Evolutionary conservation across 1,284 basidiomycete species (phyloP).

Genomic region (Earliella scabrosa): DNA sequence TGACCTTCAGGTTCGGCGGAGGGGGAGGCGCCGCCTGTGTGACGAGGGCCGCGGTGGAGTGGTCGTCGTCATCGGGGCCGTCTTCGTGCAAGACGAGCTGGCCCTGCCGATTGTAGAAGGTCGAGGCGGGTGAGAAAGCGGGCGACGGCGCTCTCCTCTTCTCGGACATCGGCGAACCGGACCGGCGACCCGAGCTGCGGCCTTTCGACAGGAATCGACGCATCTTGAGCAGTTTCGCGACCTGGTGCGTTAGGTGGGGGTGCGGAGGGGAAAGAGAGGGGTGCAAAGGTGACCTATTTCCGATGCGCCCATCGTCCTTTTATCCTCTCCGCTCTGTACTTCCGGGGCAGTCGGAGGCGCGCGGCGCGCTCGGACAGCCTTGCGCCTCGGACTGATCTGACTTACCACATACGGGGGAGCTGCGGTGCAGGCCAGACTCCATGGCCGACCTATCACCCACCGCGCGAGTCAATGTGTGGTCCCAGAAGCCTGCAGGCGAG

Average conservation of each 20-base stretch:
- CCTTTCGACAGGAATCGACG: constrained; percentile 5
- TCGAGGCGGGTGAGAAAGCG: neutral
- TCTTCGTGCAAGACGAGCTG: constrained; percentile 3
- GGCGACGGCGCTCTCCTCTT: neutral
- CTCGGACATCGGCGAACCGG: neutral
- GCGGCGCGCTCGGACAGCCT: neutral
- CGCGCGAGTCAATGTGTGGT: neutral
- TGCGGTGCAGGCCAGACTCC: neutral
- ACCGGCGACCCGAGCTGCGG: neutral
- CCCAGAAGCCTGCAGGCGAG: neutral
- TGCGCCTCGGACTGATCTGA: neutral
- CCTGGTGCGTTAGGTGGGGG: neutral
- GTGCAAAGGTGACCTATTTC: neutral
- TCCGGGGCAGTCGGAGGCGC: neutral
- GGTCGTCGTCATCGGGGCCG: constrained; percentile 32
- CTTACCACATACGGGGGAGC: neutral
- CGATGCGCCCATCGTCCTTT: neutral
- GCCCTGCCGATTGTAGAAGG: neutral
- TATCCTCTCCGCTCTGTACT: neutral
- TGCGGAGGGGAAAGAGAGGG: neutral
- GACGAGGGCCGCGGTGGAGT: constrained; percentile 38
- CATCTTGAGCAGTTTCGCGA: neutral
- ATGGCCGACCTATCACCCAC: neutral
- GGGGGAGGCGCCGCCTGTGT: constrained; percentile 39
- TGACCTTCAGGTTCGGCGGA: constrained; percentile 53